Evolutionary conservation across 2,329 filamentous ascomycete genomes (phyloP), one percentile per base, ranked within the genome.

Genomic region (Orbilia javanica): DNA sequence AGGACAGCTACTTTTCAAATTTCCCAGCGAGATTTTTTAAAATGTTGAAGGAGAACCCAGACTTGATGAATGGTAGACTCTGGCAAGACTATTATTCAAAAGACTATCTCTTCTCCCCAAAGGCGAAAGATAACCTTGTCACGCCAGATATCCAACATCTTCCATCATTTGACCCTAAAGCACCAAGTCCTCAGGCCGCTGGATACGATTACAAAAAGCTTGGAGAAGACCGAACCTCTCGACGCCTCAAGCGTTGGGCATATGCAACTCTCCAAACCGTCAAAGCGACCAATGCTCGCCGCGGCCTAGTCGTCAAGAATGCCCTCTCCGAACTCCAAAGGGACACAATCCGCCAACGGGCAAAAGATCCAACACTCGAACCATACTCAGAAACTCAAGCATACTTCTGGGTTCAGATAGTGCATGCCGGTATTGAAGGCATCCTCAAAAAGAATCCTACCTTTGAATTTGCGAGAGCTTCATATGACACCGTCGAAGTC

Each of bases 31-130:
- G 62, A 11, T 84, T 83, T 11, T 79, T 79, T 2, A 34, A 79
- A 0, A 80, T 84, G 0, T 64, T 83, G 0, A 63, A 82, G 1
- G 73, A 79, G 13, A 81, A 80, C 2, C 82, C 82, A 0, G 72
- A 76, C 6, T 80, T 84, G 10, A 82, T 84, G 80, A 81, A 83
- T 64, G 80, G 82, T 0, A 75, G 80, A 0, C 73, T 84, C 0
- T 85, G 84, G 84, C 81, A 80, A 13, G 6, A 44, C 0, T 83
- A 84, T 36, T 85, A 84, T 63, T 81, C 83, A 7, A 83, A 83
- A 5, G 80, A 83, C 0, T 36, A 82, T 5, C 70, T 85, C 0
- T 84, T 85, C 62, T 82, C 81, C 0, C 81, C 80, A 0, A 53
- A 80, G 1, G 83, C 83, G 1, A 79, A 82, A 13, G 80, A 81